phyloP scores from a whole-genome alignment of 2,329 filamentous ascomycete species.

The Didymella segeticola region DNA sequence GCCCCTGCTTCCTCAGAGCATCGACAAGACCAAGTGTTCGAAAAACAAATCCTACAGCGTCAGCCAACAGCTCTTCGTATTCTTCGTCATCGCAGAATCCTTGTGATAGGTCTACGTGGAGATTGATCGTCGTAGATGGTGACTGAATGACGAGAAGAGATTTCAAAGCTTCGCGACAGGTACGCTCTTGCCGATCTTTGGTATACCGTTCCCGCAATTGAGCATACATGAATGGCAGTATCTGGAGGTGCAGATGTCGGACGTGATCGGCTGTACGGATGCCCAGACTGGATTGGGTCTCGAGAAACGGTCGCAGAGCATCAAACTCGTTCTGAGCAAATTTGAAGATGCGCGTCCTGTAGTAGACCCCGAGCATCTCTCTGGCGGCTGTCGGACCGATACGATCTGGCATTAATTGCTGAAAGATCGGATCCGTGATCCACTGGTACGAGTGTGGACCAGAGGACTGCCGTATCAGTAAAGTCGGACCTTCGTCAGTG shows the following conservation, averaged over 20 bases:
- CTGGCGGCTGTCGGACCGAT: conserved; percentile 12
- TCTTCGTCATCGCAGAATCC: neutral
- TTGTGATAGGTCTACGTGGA: conserved; percentile 2
- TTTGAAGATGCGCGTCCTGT: conserved; percentile 29
- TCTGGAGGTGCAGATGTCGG: conserved; percentile 21
- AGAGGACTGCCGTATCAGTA: conserved; percentile 25
- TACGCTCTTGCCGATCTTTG: neutral
- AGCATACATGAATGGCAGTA: conserved; percentile 19
- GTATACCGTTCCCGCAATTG: neutral
- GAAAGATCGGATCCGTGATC: conserved; percentile 24
- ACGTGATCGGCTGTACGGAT: conserved; percentile 20
- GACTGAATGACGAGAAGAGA: neutral
- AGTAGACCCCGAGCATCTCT: conserved; percentile 30
- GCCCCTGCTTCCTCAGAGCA: neutral
- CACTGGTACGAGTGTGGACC: conserved; percentile 25
- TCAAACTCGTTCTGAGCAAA: conserved; percentile 27
- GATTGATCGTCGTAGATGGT: neutral
- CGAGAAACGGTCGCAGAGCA: conserved; percentile 19
- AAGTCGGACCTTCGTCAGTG: neutral
- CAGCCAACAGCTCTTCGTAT: neutral
- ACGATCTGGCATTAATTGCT: neutral
- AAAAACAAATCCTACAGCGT: neutral
- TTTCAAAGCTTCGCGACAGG: neutral
- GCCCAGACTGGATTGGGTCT: conserved; percentile 18
- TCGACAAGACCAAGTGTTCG: neutral